phyloP scores from a whole-genome alignment of 495 filamentous ascomycete genomes.

The Neurospora sp. region DNA sequence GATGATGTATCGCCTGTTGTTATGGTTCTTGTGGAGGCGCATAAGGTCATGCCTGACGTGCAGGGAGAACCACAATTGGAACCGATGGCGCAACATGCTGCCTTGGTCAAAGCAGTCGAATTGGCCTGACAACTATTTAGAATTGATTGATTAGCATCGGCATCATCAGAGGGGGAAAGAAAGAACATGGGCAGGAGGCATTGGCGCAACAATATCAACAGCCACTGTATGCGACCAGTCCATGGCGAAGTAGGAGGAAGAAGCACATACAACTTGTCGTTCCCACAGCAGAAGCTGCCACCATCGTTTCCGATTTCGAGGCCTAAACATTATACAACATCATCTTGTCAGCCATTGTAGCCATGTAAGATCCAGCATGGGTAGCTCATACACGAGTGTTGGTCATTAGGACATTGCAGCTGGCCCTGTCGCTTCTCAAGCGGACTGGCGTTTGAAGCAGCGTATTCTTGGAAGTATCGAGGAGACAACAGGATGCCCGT shows the following conservation, averaged over 20 bases:
- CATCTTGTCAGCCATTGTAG: background rate
- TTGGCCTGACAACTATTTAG: constrained; percentile 22
- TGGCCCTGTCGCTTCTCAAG: constrained; percentile 6
- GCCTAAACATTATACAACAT: constrained; percentile 1
- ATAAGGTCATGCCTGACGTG: constrained; percentile 8
- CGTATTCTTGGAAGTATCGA: constrained; percentile 3
- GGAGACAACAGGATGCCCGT: constrained; percentile 10
- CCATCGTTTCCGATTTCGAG: constrained; percentile 7
- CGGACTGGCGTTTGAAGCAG: constrained; percentile 1
- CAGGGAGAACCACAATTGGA: constrained; percentile 25
- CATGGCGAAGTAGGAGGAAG: background rate
- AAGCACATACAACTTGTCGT: constrained; percentile 8
- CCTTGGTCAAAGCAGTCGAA: constrained; percentile 2
- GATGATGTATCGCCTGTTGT: constrained; percentile 5
- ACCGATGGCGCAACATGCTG: constrained; percentile 31
- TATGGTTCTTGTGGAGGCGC: constrained; percentile 11
- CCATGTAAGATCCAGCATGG: background rate
- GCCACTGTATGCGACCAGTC: background rate
- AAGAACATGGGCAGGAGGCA: background rate
- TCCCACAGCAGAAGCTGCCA: constrained; percentile 5
- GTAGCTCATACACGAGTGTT: constrained; percentile 9
- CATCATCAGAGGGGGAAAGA: background rate
- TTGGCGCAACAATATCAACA: background rate
- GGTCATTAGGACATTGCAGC: background rate
- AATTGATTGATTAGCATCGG: background rate